A percentile compares a stretch with the other conserved stretches of the same genome.
Evolutionary conservation across 345 rosid genomes (phyloP).

Genomic region (Conringia planisiliqua): DNA sequence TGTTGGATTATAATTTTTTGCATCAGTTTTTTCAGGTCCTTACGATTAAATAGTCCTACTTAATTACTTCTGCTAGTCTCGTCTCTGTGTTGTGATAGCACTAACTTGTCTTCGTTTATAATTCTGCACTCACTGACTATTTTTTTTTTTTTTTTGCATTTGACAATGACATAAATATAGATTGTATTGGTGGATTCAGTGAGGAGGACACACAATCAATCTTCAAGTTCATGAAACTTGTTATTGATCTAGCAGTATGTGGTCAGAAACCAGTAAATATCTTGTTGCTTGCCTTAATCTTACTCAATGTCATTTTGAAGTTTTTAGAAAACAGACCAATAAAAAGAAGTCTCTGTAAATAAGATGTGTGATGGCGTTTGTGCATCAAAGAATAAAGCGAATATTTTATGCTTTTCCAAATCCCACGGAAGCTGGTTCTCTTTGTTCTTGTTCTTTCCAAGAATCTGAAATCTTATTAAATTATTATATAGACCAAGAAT

Average conservation of each 20-base stretch:
- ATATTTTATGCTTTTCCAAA: slow-evolving; percentile 76
- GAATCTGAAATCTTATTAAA: background rate
- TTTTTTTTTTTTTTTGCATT: background rate
- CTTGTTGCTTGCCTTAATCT: background rate
- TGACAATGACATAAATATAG: slow-evolving; percentile 54
- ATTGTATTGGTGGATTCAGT: slow-evolving; percentile 74
- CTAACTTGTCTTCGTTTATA: background rate
- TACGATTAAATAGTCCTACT: background rate
- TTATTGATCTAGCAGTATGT: slow-evolving; percentile 57
- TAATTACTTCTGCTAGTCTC: background rate
- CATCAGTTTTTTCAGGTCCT: background rate
- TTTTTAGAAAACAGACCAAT: background rate
- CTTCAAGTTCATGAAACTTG: slow-evolving; percentile 56
- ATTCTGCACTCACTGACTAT: background rate
- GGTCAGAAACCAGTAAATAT: slow-evolving; percentile 49
- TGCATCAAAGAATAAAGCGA: slow-evolving; percentile 77
- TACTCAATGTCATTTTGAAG: background rate
- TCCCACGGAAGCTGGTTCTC: slow-evolving; percentile 19
- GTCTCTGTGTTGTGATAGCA: background rate
- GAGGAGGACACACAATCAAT: slow-evolving; percentile 57
- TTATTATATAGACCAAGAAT: background rate
- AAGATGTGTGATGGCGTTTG: slow-evolving; percentile 92
- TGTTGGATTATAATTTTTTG: slow-evolving; percentile 3
- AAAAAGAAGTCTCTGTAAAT: slow-evolving; percentile 51
- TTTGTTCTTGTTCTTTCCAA: background rate